Conservation (phyloP, 495 filamentous ascomycete species). For the Xylaria palmicola region DNA sequence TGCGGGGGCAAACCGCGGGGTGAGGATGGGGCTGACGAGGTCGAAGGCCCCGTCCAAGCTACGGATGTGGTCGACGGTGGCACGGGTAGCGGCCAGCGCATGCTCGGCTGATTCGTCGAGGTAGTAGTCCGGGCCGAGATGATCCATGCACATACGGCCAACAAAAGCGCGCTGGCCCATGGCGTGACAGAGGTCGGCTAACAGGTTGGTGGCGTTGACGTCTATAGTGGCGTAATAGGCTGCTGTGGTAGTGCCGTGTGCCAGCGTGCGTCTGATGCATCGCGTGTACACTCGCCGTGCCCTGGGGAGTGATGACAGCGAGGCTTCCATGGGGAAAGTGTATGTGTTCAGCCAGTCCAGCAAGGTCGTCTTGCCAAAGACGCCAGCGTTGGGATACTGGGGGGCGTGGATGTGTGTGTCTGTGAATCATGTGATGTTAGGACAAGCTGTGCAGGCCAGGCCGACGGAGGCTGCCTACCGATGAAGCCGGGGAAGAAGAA, state of each 20-base stretch:
- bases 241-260: slow-evolving; percentile 86
- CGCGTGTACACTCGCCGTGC: slow-evolving; percentile 65
- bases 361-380: slow-evolving; percentile 87
- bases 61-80: slow-evolving; percentile 65
- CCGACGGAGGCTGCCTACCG: slow-evolving; percentile 47
- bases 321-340: slow-evolving; percentile 90
- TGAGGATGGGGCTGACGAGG: slow-evolving; percentile 76
- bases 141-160: slow-evolving; percentile 90
- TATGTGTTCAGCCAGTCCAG: slow-evolving; percentile 90
- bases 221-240: slow-evolving; percentile 90
- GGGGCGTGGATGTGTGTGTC: slow-evolving; percentile 95
- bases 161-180: slow-evolving; percentile 86
- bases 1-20: slow-evolving; percentile 83
- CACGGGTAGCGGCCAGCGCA: slow-evolving; percentile 56
- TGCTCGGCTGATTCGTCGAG: slow-evolving; percentile 60
- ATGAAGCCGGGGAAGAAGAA: slow-evolving; percentile 97
- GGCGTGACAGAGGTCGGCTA: slow-evolving; percentile 73
- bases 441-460: slow-evolving; percentile 5
- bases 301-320: slow-evolving; percentile 53
- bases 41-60: slow-evolving; percentile 59
- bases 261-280: slow-evolving; percentile 73
- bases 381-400: slow-evolving; percentile 88
- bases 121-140: slow-evolving; percentile 70
- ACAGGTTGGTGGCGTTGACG: slow-evolving; percentile 78
- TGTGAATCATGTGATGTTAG: slow-evolving; percentile 28